Evolutionary conservation across 805 yeast genomes (phyloP).

Genomic region (Clavispora carvajalis): DNA sequence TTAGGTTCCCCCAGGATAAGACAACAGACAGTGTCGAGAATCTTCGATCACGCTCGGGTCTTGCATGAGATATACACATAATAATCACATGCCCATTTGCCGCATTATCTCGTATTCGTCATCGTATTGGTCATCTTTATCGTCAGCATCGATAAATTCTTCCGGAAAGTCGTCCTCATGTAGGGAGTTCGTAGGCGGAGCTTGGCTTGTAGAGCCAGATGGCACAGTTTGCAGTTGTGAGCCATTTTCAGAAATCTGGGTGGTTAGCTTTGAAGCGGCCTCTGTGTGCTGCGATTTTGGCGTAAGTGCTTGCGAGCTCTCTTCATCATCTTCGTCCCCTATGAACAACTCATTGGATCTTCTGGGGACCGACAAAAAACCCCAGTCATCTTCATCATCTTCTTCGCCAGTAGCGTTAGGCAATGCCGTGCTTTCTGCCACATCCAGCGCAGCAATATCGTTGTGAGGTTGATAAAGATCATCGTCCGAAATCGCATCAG

Average conservation of each 20-base stretch:
- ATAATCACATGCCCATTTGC: slow-evolving; percentile 26
- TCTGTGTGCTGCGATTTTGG: slow-evolving; percentile 3
- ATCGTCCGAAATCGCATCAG: background rate
- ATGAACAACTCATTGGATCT: slow-evolving; percentile 23
- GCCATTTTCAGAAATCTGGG: no score
- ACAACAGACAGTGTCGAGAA: slow-evolving; percentile 38
- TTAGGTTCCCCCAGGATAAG: slow-evolving; percentile 16
- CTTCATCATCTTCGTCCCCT: slow-evolving; percentile 20
- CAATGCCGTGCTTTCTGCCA: slow-evolving; percentile 5
- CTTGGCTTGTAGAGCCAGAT: background rate
- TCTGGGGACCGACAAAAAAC: slow-evolving; percentile 11
- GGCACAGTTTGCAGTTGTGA: background rate
- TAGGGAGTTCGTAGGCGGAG: background rate
- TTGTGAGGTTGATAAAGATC: slow-evolving; percentile 10
- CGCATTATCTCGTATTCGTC: slow-evolving; percentile 34
- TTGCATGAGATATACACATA: background rate
- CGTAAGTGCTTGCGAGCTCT: background rate
- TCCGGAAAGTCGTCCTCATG: slow-evolving; percentile 5
- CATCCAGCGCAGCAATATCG: slow-evolving; percentile 4
- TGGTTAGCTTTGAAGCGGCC: no score
- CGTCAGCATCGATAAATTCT: slow-evolving; percentile 7
- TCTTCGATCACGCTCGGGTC: slow-evolving; percentile 42
- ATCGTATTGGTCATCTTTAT: slow-evolving; percentile 11
- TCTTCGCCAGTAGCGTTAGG: slow-evolving; percentile 3
- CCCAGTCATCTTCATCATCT: slow-evolving; percentile 18